Evolutionary conservation across 2,329 filamentous ascomycete species (phyloP), one percentile per base, ranked within the genome.

Genomic region (Beauveria varroae): DNA sequence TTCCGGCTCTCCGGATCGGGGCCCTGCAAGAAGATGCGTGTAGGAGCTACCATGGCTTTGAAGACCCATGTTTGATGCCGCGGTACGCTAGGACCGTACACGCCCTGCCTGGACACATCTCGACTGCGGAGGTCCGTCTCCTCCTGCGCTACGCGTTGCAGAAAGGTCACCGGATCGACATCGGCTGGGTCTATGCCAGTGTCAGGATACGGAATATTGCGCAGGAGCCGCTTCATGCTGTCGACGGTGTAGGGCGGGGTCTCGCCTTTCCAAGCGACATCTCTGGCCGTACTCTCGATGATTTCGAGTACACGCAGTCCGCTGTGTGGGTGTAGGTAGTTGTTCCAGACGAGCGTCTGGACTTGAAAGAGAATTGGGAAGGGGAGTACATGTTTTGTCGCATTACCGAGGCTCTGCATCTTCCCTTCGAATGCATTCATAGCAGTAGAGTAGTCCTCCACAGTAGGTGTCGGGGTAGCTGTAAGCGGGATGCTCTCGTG

Each of bases 1-100:
- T 92, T 92, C 62, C 84, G 86, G 7, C 81, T 82, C 68, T 91
- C 89, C 0, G 82, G 74, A 57, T 87, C 85, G 0, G 87, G 87
- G 0, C 86, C 86, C 10, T 78, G 75, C 0, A 89, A 75, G 24
- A 76, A 78, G 26, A 84, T 76, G 1, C 83, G 78, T 0, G 82
- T 80, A 0, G 87, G 87, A 0, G 86, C 88, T 10, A 90, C 79
- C 43, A 76, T 73, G 12, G 78, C 81, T 44, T 81, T 81, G 67
- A 85, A 79, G 8, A 87, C 75, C 67, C 76, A 75, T 0, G 78
- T 77, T 28, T 83, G 74, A 46, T 81, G 79, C 12, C 69, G 65
- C 0, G 73, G 65, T 3, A 74, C 28, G 4, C 54, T 63, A 2
- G 62, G 24, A 7, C 73, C 73, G 22, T 73, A 73, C 56, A 69